Evolutionary conservation across 2,329 filamentous ascomycete species (phyloP).

Genomic region (Neoarthrinium moseri): DNA sequence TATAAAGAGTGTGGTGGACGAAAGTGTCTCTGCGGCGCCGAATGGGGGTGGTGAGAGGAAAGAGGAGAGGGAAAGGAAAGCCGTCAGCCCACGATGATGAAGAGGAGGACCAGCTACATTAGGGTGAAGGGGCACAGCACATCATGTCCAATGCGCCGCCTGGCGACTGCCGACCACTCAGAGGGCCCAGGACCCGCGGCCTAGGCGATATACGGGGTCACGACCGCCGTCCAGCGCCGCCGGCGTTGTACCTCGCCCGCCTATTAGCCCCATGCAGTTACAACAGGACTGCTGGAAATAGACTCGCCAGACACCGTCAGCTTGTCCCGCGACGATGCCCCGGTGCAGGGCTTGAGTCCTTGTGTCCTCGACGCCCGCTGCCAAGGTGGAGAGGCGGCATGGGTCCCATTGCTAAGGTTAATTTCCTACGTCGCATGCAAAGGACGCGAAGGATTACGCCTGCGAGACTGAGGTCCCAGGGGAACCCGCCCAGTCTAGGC

Average conservation of each 20-base stretch:
- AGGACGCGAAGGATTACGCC: too few species aligned
- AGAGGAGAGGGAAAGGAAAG: slow-evolving; percentile 5
- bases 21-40: slow-evolving; percentile 5
- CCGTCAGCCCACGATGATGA: background rate
- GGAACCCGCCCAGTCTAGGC: background rate
- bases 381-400: too few species aligned
- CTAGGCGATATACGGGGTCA: background rate
- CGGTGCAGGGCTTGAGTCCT: background rate
- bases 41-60: background rate
- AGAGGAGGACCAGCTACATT: slow-evolving; percentile 3
- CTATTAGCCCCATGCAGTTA: slow-evolving; percentile 3
- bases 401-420: background rate
- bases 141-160: too few species aligned
- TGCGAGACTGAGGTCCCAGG: background rate
- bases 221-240: background rate
- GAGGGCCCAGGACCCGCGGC: background rate
- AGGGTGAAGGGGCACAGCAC: slow-evolving; percentile 10
- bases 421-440: background rate
- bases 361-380: too few species aligned
- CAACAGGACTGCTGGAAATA: slow-evolving; percentile 6
- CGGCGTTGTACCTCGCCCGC: background rate
- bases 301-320: background rate
- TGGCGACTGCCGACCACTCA: too few species aligned
- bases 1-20: slow-evolving; percentile 13
- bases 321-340: too few species aligned